Base-by-base conservation (phyloP, 163 green algal genomes). In the Chlamydomonas reinhardtii region DNA sequence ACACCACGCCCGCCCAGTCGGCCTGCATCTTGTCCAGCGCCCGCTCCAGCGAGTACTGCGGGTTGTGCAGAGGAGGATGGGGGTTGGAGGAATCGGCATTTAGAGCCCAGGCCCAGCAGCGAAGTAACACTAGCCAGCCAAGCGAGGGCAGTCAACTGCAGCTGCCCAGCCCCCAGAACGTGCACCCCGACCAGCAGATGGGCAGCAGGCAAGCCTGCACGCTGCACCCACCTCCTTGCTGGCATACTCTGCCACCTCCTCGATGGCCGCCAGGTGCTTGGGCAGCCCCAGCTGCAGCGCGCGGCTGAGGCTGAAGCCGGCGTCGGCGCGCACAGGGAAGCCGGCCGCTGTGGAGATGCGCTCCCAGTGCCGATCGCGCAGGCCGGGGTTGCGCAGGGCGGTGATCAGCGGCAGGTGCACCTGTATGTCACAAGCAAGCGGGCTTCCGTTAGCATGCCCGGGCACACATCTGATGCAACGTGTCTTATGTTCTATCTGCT, bases 1-100 rank as follows among this genome's bases (percentile, higher is more conserved):
- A 95, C 34, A 81, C 62, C 27, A 96, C 88, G 48, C 93, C 94
- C n/a, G 64, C 69, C 76, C 77, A 86, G 80, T 96, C 90, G 11
- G 59, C 85, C 89, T 95, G 91, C 94, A 96, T 96, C 88, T 95
- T 95, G 92, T 97, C 93, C 68, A 97, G 91, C 15, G 88, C 87
- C 15, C 84, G 82, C 91, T 97, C 94, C 64, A 97, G 88, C 12
- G 82, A 89, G 84, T 94, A 97, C 91, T 96, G 92, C 35, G 90
- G 48, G 48, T 9, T 9, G 48, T 22, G 48, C 6, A 2, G 12
- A 22, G 24, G 37, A 24, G 39, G 29, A 25, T 2, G 39, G 25
- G 39, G 24, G 37, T 35, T 35, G 71, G 17, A 15, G 71, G 1
- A 0, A 56, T 15, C 15, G 65, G n/a, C n/a, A n/a, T 71, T 29